Percentiles rank a stretch among this genome's conserved stretches.
phyloP scores from a whole-genome alignment of 2,329 filamentous ascomycete species.

The Pseudopyrenochaeta lycopersici region DNA sequence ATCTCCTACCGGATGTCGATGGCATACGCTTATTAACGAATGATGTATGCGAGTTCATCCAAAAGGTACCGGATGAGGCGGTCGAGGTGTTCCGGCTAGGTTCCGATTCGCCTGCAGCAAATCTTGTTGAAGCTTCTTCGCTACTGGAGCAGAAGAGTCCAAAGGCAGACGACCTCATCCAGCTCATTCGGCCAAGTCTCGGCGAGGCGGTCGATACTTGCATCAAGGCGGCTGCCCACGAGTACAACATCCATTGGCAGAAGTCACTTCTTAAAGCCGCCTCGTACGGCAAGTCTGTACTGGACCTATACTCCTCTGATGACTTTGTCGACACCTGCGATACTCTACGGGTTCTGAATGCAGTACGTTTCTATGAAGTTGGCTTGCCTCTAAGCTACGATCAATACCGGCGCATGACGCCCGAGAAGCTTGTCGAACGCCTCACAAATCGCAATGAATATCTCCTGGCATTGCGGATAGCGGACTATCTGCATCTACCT shows the following conservation, averaged over 20 bases:
- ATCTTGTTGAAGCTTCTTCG: conserved; percentile 91
- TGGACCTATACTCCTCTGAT: conserved; percentile 97
- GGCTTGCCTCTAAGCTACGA: conserved; percentile 92
- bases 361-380: conserved; percentile 88
- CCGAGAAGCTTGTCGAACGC: conserved; percentile 85
- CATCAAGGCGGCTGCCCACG: conserved; percentile 90
- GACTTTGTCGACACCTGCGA: conserved; percentile 99
- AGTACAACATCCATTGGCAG: conserved; percentile 91
- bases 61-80: conserved; percentile 86
- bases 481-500: conserved; percentile 84
- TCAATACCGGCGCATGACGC: conserved; percentile 89
- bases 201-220: conserved; percentile 94
- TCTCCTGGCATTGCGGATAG: conserved; percentile 85
- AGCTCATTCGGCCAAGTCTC: conserved; percentile 85
- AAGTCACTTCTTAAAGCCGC: conserved; percentile 96
- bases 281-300: conserved; percentile 95
- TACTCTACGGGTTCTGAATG: conserved; percentile 89
- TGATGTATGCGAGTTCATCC: conserved; percentile 96
- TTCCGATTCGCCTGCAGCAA: conserved; percentile 86
- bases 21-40: conserved; percentile 92
- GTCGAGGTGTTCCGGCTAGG: conserved; percentile 90
- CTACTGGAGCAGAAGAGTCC: conserved; percentile 93
- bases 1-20: conserved; percentile 86
- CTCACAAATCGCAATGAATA: conserved; percentile 92
- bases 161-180: conserved; percentile 97